Evolutionary conservation across 108 stramenopile genomes (phyloP).

Genomic region (Aureococcus anophagefferens): DNA sequence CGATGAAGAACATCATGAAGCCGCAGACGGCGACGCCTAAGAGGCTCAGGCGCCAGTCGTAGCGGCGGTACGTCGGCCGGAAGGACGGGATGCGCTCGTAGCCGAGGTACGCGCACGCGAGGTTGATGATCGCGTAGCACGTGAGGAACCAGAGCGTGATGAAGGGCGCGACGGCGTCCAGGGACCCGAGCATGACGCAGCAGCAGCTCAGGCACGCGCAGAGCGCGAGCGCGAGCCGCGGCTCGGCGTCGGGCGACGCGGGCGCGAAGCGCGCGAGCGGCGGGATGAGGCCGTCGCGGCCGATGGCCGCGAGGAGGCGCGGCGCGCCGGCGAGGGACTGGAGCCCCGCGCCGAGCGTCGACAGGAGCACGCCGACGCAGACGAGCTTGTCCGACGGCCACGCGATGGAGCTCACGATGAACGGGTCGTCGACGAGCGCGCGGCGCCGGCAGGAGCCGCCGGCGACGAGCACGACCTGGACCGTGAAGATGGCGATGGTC

Average conservation of each 20-base stretch:
- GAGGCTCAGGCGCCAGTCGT: slow-evolving; percentile 31
- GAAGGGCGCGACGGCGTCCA: slow-evolving; percentile 46
- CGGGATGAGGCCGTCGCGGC: slow-evolving; percentile 35
- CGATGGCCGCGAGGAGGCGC: slow-evolving; percentile 37
- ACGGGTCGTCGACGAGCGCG: slow-evolving; percentile 26
- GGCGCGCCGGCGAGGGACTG: slow-evolving; percentile 45
- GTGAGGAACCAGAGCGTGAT: slow-evolving; percentile 45
- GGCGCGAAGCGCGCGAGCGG: slow-evolving; percentile 22
- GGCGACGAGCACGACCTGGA: slow-evolving; percentile 21
- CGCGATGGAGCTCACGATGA: slow-evolving; percentile 15
- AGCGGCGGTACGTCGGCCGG: slow-evolving; percentile 37
- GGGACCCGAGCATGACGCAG: slow-evolving; percentile 22
- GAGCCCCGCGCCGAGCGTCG: slow-evolving; percentile 40
- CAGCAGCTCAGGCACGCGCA: too few species aligned
- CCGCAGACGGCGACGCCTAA: slow-evolving; percentile 32
- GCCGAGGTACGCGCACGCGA: slow-evolving; percentile 38
- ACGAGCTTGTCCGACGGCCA: slow-evolving; percentile 37
- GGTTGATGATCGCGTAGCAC: slow-evolving; percentile 40
- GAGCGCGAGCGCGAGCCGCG: slow-evolving; percentile 1
- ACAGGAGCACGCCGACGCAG: slow-evolving; percentile 34
- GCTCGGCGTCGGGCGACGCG: slow-evolving; percentile 8
- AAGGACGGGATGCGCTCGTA: slow-evolving; percentile 32
- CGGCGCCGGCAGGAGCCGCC: slow-evolving; percentile 14
- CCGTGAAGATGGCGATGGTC: slow-evolving; percentile 18
- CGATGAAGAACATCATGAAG: slow-evolving; percentile 41